Percentiles rank a stretch among this genome's conserved stretches.
Evolutionary conservation across 257 asterid genomes (phyloP).

Genomic region (Nicotiana tomentosiformis): DNA sequence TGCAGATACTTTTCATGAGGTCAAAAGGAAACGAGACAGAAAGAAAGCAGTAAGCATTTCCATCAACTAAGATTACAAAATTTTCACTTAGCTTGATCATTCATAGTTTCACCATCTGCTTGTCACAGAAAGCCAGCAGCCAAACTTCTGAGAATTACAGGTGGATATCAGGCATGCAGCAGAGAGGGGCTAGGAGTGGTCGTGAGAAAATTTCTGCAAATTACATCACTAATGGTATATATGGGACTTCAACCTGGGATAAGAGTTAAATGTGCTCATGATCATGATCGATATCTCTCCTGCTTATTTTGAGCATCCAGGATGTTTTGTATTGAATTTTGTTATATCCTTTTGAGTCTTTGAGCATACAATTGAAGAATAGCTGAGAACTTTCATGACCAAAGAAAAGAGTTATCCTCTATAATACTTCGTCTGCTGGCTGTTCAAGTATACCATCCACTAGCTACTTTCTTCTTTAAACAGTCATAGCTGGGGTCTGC

Average conservation of each 20-base stretch:
- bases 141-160: slow-evolving; percentile 15
- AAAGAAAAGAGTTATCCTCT: background rate
- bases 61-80: background rate
- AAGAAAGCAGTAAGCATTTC: slow-evolving; percentile 39
- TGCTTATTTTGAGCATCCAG: background rate
- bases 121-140: slow-evolving; percentile 28
- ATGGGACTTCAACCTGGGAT: background rate
- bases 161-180: slow-evolving; percentile 32
- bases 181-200: slow-evolving; percentile 32
- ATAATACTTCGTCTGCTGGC: background rate
- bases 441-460: background rate
- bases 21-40: slow-evolving; percentile 49
- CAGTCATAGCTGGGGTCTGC: background rate
- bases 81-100: slow-evolving; percentile 1
- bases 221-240: slow-evolving; percentile 30
- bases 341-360: background rate
- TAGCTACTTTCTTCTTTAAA: background rate
- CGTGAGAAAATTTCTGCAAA: slow-evolving; percentile 25
- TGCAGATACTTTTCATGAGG: slow-evolving; percentile 65
- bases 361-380: background rate
- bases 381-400: background rate
- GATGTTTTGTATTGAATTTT: background rate
- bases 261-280: slow-evolving; percentile 1
- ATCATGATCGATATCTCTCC: background rate
- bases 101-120: slow-evolving; percentile 3